Conservation (phyloP, 177 flowering plant genomes). For the Vitis hybrid region DNA sequence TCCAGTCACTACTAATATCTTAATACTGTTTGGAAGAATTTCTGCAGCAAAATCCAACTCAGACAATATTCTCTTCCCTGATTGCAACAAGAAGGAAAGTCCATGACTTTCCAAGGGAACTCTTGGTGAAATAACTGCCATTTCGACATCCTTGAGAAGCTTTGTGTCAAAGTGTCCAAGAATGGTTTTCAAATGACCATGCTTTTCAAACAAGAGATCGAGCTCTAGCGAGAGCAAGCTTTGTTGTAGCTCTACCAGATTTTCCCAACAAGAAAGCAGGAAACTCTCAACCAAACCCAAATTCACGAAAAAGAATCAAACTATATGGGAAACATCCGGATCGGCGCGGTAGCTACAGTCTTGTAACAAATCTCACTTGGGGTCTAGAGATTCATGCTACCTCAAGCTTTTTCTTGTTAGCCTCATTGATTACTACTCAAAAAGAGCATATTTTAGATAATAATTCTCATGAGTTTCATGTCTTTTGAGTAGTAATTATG, state of each 20-base stretch:
- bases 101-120: constrained; percentile 39
- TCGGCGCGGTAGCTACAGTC: too few relatives aligned
- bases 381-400: too few relatives aligned
- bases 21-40: constrained; percentile 27
- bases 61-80: constrained; percentile 35
- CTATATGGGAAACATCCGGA: too few relatives aligned
- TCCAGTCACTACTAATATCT: constrained; percentile 44
- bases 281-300: too few relatives aligned
- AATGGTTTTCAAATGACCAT: constrained; percentile 27
- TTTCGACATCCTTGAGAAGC: constrained; percentile 32
- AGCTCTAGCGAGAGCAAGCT: constrained; percentile 45
- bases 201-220: constrained; percentile 25
- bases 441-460: too few relatives aligned
- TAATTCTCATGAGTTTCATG: too few relatives aligned
- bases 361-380: too few relatives aligned
- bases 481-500: too few relatives aligned
- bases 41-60: constrained; percentile 52
- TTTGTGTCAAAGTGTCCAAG: constrained; percentile 28
- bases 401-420: too few relatives aligned
- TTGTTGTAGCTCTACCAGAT: constrained; percentile 42
- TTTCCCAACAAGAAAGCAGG: constrained; percentile 16
- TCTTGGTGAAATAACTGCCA: constrained; percentile 48
- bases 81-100: constrained; percentile 32
- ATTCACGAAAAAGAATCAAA: too few relatives aligned
- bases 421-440: too few relatives aligned